A percentile compares a stretch with the other conserved stretches of the same genome.
phyloP scores from a whole-genome alignment of 1,284 basidiomycete species.

The Afroboletus lepidellus region DNA sequence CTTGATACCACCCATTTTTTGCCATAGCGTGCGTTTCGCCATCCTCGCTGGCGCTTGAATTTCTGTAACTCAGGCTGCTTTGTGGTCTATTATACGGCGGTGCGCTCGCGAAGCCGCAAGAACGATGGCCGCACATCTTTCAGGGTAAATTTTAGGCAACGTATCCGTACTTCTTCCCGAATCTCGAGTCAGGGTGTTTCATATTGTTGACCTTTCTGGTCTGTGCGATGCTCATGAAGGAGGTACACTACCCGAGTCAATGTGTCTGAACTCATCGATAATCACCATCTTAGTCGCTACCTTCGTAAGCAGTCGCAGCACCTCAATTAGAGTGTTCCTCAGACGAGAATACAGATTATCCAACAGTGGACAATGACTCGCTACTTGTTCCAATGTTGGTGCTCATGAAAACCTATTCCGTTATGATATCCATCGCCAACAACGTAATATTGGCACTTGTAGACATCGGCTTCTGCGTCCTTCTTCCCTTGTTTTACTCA shows the following conservation, averaged over 20 bases:
- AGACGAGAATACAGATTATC: not conserved
- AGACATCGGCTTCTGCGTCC: conserved; percentile 60
- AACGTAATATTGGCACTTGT: conserved; percentile 52
- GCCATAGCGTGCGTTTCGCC: conserved; percentile 28
- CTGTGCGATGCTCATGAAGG: conserved; percentile 57
- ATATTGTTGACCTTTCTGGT: conserved; percentile 53
- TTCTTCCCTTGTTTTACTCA: conserved; percentile 63
- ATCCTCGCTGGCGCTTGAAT: not conserved
- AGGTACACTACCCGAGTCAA: conserved; percentile 43
- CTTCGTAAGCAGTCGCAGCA: not conserved
- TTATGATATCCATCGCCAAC: conserved; percentile 46
- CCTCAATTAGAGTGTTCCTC: not conserved
- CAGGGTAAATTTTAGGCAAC: conserved; percentile 44
- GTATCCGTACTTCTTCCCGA: conserved; percentile 53
- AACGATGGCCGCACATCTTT: conserved; percentile 47
- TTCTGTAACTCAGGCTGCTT: conserved; percentile 35
- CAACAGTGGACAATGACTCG: not conserved
- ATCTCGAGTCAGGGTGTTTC: not conserved
- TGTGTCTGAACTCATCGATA: not conserved
- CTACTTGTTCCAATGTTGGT: conserved; percentile 39
- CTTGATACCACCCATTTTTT: conserved; percentile 26
- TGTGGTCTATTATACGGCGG: conserved; percentile 35
- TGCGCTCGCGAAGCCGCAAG: conserved; percentile 7
- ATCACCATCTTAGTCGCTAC: conserved; percentile 19
- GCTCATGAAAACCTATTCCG: conserved; percentile 35